Base-by-base conservation (phyloP, 805 yeast genomes). In the Ogataea polymorpha region DNA sequence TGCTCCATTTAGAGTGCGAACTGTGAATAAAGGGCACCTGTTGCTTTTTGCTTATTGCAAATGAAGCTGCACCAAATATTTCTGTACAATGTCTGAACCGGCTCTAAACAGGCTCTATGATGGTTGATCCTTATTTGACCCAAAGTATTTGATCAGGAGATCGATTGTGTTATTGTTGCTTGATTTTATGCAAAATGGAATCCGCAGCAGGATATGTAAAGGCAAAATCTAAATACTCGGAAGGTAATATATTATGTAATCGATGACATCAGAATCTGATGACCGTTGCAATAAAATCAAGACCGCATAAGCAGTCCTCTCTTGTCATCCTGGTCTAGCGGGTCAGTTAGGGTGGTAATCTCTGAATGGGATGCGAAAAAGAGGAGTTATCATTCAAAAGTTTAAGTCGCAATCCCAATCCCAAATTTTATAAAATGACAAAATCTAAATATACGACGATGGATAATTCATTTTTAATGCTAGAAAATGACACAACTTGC, bases 141-240 rank as follows among this genome's bases (percentile, higher is more conserved):
- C 21, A 20, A 20, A 20, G 21, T 20, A 15, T 23, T 20, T 20
- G 16, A 24, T 23, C 25, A 14, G 9, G n/a, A 35, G 24, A 14
- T 16, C 12, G 21, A 27, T 27, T 16, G 34, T 27, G 16, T n/a
- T 16, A 17, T 15, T 23, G 34, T 32, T 29, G 23, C 20, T 29
- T 29, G 12, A 38, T 32, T 38, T 32, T 39, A 39, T 39, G 37
- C 37, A 39, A 32, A 32, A 14, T 33, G 27, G 23, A 33, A 39
- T 18, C 42, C 33, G 44, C 37, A 35, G 30, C 40, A 41, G 39
- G 36, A 39, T 38, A 38, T 38, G 23, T 27, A 39, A 39, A 24
- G 42, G 42, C 42, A 39, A 39, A 39, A 39, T 39, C 42, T 23
- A 39, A 39, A 39, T 29, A 31, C 16, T 24, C 21, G 17, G 12